Percentiles rank a stretch among this genome's conserved stretches.
phyloP scores from a whole-genome alignment of 1,284 basidiomycete genomes.

The Pseudozyma sp. region DNA sequence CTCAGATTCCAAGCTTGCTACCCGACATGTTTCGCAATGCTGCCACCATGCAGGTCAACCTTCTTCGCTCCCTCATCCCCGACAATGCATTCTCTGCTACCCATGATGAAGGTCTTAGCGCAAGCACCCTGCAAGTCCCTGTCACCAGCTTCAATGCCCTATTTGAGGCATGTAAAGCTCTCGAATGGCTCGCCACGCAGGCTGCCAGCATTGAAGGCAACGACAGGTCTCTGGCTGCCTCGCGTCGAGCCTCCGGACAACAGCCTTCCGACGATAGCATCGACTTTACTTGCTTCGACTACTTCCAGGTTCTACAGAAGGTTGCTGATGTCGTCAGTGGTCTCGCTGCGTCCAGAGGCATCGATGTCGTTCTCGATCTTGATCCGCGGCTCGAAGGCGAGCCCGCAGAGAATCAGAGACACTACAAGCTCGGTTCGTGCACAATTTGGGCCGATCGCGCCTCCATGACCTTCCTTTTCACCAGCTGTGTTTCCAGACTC shows the following conservation, averaged over 20 bases:
- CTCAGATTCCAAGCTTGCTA: slow-evolving; percentile 16
- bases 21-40: slow-evolving; percentile 41
- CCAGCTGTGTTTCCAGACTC: slow-evolving; percentile 40
- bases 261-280: slow-evolving; percentile 15
- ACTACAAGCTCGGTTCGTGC: slow-evolving; percentile 39
- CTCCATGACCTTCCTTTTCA: slow-evolving; percentile 36
- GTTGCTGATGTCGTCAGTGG: slow-evolving; percentile 55
- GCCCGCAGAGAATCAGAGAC: slow-evolving; percentile 20
- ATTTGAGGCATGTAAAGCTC: slow-evolving; percentile 49
- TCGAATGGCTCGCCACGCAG: slow-evolving; percentile 52
- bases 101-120: slow-evolving; percentile 48
- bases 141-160: slow-evolving; percentile 56
- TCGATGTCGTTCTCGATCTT: slow-evolving; percentile 52
- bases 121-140: slow-evolving; percentile 54
- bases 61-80: slow-evolving; percentile 48
- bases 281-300: slow-evolving; percentile 41
- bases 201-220: slow-evolving; percentile 9
- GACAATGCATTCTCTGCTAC: slow-evolving; percentile 42
- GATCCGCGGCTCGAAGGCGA: slow-evolving; percentile 22
- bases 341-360: slow-evolving; percentile 46
- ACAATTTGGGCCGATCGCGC: slow-evolving; percentile 35
- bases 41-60: slow-evolving; percentile 40
- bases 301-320: slow-evolving; percentile 46
- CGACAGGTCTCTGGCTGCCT: slow-evolving; percentile 4
- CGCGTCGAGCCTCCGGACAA: slow-evolving; percentile 17